Evolutionary conservation across 768 basidiomycete genomes (phyloP).

Genomic region (Pleurotus eryngii): DNA sequence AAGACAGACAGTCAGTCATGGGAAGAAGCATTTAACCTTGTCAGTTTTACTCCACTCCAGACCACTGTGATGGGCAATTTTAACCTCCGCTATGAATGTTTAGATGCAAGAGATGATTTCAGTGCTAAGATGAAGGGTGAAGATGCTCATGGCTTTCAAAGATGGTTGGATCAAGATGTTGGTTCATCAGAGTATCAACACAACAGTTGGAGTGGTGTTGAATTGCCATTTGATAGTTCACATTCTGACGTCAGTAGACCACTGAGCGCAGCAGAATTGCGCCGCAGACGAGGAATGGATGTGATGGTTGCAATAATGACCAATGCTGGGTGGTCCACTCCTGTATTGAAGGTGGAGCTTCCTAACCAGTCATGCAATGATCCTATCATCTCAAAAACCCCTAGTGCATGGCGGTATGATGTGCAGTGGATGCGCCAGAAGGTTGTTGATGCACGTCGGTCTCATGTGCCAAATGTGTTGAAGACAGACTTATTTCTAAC

Average conservation of each 20-base stretch:
- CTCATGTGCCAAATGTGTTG: too few species aligned
- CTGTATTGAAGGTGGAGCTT: not conserved
- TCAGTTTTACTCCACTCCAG: conserved; percentile 11
- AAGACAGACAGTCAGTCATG: conserved; percentile 17
- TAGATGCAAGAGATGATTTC: conserved; percentile 23
- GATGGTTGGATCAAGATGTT: too few species aligned
- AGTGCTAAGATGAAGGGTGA: conserved; percentile 9
- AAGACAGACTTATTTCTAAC: too few species aligned
- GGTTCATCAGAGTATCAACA: too few species aligned
- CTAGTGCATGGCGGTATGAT: not conserved
- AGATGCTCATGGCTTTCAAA: too few species aligned
- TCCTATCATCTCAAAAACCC: not conserved
- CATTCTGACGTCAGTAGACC: too few species aligned
- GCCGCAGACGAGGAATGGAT: not conserved
- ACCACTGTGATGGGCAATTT: conserved; percentile 18
- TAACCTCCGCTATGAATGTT: conserved; percentile 21
- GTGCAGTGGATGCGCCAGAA: conserved; percentile 6
- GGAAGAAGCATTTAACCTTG: conserved; percentile 17
- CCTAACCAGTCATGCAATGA: not conserved
- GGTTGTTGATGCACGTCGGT: not conserved
- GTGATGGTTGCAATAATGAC: not conserved
- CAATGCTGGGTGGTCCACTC: not conserved
- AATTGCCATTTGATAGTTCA: too few species aligned
- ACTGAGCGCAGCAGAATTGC: too few species aligned
- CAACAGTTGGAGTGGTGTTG: too few species aligned